These are phyloP conservation scores for Martiniozyma asiatica DNA, from an alignment of 1,139 yeast genomes.

Conservation along the genomic window DNA sequence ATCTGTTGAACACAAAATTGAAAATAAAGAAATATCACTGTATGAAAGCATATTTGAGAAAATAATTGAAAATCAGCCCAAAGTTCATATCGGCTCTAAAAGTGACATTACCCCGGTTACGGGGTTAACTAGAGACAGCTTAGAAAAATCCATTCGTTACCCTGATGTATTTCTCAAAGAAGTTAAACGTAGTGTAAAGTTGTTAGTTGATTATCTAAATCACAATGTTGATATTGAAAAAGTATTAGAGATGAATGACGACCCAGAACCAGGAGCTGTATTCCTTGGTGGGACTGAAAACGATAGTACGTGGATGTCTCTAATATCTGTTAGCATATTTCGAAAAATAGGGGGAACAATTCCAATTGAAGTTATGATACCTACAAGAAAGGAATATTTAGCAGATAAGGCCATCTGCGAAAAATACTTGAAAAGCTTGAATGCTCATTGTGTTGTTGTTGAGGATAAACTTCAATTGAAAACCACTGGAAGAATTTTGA, in stretches of 20 bases:
- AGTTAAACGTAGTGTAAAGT: constrained; percentile 39
- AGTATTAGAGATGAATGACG: constrained; percentile 29
- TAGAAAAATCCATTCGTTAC: constrained; percentile 1
- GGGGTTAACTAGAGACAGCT: neutral
- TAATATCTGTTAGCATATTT: constrained; percentile 40
- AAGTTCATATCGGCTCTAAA: neutral
- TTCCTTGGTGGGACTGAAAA: constrained; percentile 49
- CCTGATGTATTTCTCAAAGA: constrained; percentile 30
- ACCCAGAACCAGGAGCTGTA: constrained; percentile 54
- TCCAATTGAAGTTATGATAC: constrained; percentile 53
- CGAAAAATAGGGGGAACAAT: constrained; percentile 41
- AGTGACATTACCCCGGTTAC: neutral
- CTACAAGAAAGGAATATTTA: constrained; percentile 37
- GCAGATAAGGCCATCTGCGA: constrained; percentile 32
- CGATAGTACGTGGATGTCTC: constrained; percentile 42
- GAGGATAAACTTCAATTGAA: constrained; percentile 20
- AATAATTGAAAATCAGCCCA: too few species aligned
- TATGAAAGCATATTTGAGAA: too few species aligned
- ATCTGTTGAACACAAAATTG: too few species aligned
- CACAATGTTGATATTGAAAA: constrained; percentile 29
- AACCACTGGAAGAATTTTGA: constrained; percentile 1
- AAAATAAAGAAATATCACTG: too few species aligned
- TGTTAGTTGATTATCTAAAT: constrained; percentile 27
- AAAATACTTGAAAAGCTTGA: constrained; percentile 32
- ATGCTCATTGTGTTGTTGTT: constrained; percentile 35